phyloP scores from a whole-genome alignment of 225 moss, liverwort and hornwort species.

The Anthoceros angustus region DNA sequence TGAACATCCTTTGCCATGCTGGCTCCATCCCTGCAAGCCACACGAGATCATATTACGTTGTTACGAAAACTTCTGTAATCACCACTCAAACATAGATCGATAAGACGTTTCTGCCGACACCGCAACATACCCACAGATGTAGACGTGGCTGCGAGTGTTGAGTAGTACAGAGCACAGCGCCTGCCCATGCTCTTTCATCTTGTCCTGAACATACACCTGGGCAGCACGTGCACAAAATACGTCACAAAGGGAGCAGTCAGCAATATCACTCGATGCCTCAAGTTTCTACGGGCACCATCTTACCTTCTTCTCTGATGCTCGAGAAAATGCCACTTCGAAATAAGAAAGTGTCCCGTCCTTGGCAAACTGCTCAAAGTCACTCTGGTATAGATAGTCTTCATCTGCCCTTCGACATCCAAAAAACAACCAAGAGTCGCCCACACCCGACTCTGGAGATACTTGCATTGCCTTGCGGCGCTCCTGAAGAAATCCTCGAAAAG shows the following conservation, averaged over 20 bases:
- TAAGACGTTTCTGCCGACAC: neutral
- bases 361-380: neutral
- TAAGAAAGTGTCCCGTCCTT: neutral
- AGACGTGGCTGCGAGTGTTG: neutral
- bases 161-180: neutral
- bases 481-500: slow-evolving; percentile 3
- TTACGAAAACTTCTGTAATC: neutral
- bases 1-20: slow-evolving; percentile 1
- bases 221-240: neutral
- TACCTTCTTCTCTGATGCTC: neutral
- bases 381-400: neutral
- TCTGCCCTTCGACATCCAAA: neutral
- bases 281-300: too few relatives aligned
- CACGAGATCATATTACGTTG: neutral
- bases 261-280: too few relatives aligned
- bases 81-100: neutral
- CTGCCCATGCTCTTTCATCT: neutral
- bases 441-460: neutral
- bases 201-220: neutral
- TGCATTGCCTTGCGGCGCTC: neutral
- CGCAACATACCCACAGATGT: neutral
- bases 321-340: slow-evolving; percentile 1
- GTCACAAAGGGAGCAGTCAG: too few relatives aligned
- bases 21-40: neutral
- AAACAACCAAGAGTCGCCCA: neutral